Base-by-base conservation (phyloP, 2,329 filamentous ascomycete species). In the Ophiostoma novo-ulmi region DNA sequence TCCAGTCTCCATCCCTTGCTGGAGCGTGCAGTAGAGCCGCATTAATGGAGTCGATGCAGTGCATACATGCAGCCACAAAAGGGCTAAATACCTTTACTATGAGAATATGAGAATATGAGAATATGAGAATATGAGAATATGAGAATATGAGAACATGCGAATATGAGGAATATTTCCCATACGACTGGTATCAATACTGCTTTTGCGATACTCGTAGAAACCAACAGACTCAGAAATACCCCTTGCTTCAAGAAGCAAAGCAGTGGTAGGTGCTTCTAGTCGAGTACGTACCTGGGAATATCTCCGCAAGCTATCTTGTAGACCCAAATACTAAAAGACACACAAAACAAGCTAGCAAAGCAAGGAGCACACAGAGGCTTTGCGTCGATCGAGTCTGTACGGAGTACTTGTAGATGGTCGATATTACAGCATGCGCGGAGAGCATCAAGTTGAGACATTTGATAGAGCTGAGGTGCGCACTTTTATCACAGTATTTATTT, bases 1-100 rank as follows among this genome's bases (percentile, higher is more conserved):
- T 58, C 52, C 52, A 58, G 52, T 13, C 52, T 4, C 52, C 55
- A 31, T 61, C 55, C 58, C 58, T 63, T 63, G 58, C 58, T 63
- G 58, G 26, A 63, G 26, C 58, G 58, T 63, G 58, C 58, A 63
- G 58, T 63, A 63, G 58, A 63, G 58, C 58, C 58, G 58, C 58
- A 63, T 63, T 3, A 20, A 63, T 58, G 52, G 22, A 26, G 52
- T 26, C 22, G 55, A 63, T 63, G 58, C 13, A 63, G 55, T 26
- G 22, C 44, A 58, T 58, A 52, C 20, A 52, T 35, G 26, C 26
- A 35, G 58, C 58, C 58, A 22, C 13, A 63, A 35, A 13, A 63
- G 52, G 52, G 52, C 52, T 58, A 58, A 58, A 31, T 58, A 58
- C 52, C 11, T 31, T 31, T 31, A 4, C 31, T 31, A 4, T 31